A percentile compares a stretch with the other conserved stretches of the same genome.
These are phyloP conservation scores for Colletotrichum somersetense DNA, from an alignment of 2,329 filamentous ascomycete species.

Conservation along the genomic window DNA sequence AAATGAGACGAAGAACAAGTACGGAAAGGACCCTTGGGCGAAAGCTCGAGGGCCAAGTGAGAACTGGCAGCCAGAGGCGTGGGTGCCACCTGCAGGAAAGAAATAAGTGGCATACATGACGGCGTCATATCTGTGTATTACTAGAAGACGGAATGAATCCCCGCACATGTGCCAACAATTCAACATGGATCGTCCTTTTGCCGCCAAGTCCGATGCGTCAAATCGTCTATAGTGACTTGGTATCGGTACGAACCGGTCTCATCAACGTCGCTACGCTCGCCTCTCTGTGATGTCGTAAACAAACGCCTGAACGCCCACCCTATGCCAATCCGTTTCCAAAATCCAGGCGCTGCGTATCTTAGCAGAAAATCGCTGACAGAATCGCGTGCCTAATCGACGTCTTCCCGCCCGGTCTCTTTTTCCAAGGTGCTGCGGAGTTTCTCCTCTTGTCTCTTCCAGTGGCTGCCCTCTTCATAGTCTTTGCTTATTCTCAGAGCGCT, in stretches of 20 bases:
- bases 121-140: constrained; percentile 15
- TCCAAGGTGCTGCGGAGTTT: constrained; percentile 62
- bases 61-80: constrained; percentile 75
- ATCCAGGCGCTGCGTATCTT: background rate
- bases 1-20: constrained; percentile 36
- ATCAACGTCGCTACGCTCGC: background rate
- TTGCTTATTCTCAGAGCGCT: constrained; percentile 88
- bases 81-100: constrained; percentile 63
- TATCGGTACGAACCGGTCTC: background rate
- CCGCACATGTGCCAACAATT: constrained; percentile 27
- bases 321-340: constrained; percentile 7
- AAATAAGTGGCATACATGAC: constrained; percentile 42
- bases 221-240: background rate
- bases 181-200: background rate
- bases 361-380: background rate
- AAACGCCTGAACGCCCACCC: constrained; percentile 31
- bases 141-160: constrained; percentile 30
- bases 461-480: constrained; percentile 86
- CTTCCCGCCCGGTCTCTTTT: constrained; percentile 50
- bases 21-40: constrained; percentile 68
- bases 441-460: constrained; percentile 89
- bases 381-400: constrained; percentile 19
- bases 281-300: constrained; percentile 5
- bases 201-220: background rate
- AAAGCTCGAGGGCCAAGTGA: constrained; percentile 68